Evolutionary conservation across 352 stramenopile species (phyloP).

Genomic region (Pythium scleroteichum): DNA sequence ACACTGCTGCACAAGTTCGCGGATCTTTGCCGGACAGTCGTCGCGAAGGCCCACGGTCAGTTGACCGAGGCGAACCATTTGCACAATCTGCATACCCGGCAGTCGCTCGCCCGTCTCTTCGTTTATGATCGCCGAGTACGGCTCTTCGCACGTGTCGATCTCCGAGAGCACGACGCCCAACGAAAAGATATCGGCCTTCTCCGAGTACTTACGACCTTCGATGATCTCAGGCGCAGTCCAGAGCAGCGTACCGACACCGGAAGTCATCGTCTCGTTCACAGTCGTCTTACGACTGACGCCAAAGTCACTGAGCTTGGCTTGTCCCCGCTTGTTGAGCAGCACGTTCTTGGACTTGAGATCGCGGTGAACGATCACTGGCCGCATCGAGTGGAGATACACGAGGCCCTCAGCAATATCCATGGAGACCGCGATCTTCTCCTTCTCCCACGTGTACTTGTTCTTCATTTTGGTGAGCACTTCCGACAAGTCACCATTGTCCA

Average conservation of each 20-base stretch:
- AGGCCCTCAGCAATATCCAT: constrained; percentile 83
- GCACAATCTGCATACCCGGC: constrained; percentile 71
- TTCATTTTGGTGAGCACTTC: constrained; percentile 57
- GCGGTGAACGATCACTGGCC: constrained; percentile 76
- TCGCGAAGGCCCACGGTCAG: constrained; percentile 50
- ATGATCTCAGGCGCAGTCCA: constrained; percentile 91
- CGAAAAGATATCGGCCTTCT: constrained; percentile 89
- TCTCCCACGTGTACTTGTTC: constrained; percentile 57
- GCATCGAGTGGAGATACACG: constrained; percentile 80
- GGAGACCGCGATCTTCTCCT: constrained; percentile 77
- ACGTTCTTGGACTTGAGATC: constrained; percentile 90
- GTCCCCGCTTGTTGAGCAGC: constrained; percentile 61
- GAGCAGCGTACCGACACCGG: constrained; percentile 72
- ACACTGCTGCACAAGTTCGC: constrained; percentile 53
- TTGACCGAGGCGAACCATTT: constrained; percentile 57
- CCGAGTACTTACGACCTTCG: constrained; percentile 79
- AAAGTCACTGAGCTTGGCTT: constrained; percentile 89
- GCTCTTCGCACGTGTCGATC: constrained; percentile 65
- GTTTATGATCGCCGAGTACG: constrained; percentile 54
- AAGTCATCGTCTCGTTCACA: constrained; percentile 78
- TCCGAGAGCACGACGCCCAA: constrained; percentile 84
- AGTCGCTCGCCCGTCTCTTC: constrained; percentile 47
- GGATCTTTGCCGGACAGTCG: constrained; percentile 59
- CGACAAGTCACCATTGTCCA: constrained; percentile 70
- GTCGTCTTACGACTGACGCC: constrained; percentile 75